These are phyloP conservation scores for Aspergillus amoenus DNA, from an alignment of 2,329 filamentous ascomycete species.

Conservation along the genomic window DNA sequence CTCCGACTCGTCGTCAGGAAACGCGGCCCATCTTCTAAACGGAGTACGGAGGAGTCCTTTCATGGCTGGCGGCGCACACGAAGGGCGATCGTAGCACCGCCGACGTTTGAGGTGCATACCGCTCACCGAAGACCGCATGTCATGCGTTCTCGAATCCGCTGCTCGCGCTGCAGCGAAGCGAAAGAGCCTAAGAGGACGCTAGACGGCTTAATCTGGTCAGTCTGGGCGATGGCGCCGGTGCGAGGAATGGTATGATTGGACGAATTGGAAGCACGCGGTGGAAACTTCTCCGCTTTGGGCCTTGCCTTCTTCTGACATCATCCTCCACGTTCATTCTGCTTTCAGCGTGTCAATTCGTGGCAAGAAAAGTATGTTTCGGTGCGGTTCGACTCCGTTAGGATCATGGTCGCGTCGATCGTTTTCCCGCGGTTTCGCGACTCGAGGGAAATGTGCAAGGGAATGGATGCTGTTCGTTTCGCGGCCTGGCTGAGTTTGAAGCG, in stretches of 20 bases:
- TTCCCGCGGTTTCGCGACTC: neutral
- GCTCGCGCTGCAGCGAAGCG: neutral
- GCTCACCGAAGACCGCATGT: slow-evolving; percentile 14
- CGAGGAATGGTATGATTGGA: slow-evolving; percentile 3
- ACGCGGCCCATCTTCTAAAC: neutral
- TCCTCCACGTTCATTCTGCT: slow-evolving; percentile 5
- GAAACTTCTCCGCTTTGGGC: slow-evolving; percentile 14
- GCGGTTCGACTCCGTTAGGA: neutral
- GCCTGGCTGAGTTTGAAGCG: neutral
- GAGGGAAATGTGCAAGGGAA: neutral
- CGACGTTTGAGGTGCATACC: slow-evolving; percentile 7
- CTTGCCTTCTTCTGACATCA: slow-evolving; percentile 15
- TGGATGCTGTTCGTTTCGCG: neutral
- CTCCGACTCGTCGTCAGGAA: neutral
- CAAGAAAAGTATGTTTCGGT: neutral
- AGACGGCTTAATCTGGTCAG: slow-evolving; percentile 1
- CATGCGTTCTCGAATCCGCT: slow-evolving; percentile 14
- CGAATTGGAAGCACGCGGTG: slow-evolving; percentile 8
- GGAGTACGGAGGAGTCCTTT: neutral
- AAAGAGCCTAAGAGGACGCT: neutral
- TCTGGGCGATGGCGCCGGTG: slow-evolving; percentile 5
- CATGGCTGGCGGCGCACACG: neutral
- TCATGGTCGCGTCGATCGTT: neutral
- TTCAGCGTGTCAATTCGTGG: neutral
- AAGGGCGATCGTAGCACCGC: slow-evolving; percentile 1